These are phyloP conservation scores for Rhodosorus marinus DNA, from an alignment of 23 red algal genomes.

Conservation along the genomic window DNA sequence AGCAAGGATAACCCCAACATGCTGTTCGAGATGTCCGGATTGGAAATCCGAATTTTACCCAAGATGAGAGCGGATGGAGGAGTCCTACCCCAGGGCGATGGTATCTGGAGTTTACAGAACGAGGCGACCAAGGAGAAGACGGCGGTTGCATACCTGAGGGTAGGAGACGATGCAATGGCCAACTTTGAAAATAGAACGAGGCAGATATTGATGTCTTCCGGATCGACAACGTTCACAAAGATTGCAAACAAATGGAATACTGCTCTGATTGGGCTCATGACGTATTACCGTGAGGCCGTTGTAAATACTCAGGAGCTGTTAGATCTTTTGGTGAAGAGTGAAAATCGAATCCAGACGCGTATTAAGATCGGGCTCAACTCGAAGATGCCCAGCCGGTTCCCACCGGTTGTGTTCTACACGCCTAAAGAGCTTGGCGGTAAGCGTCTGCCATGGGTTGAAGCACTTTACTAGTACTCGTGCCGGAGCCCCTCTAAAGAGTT, in stretches of 20 bases:
- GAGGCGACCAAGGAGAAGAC: conserved; percentile 59
- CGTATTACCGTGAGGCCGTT: conserved; percentile 78
- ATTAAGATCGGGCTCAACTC: conserved; percentile 99
- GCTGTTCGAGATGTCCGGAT: conserved; percentile 92
- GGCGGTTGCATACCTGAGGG: conserved; percentile 59
- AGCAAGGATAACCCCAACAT: conserved; percentile 74
- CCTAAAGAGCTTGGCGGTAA: conserved; percentile 83
- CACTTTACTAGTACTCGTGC: too few relatives aligned
- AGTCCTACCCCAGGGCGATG: conserved; percentile 10
- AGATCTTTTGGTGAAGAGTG: conserved; percentile 44
- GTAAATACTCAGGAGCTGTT: conserved; percentile 63
- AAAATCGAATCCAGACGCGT: conserved; percentile 87
- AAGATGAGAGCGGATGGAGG: conserved; percentile 8
- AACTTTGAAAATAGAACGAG: conserved; percentile 62
- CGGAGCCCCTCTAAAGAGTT: too few relatives aligned
- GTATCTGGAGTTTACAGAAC: conserved; percentile 62
- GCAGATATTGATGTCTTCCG: conserved; percentile 84
- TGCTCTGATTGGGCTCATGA: conserved; percentile 54
- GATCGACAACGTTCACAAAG: conserved; percentile 77
- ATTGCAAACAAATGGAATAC: conserved; percentile 87
- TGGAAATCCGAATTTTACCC: conserved; percentile 73
- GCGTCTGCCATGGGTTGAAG: too few relatives aligned
- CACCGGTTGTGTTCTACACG: conserved; percentile 81
- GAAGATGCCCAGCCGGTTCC: conserved; percentile 95
- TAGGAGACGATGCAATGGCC: conserved; percentile 29